Percentiles rank a stretch among this genome's conserved stretches.
These are phyloP conservation scores for Hyaloraphidium curvatum DNA, from an alignment of 192 early-diverging fungal genomes.

Conservation along the genomic window DNA sequence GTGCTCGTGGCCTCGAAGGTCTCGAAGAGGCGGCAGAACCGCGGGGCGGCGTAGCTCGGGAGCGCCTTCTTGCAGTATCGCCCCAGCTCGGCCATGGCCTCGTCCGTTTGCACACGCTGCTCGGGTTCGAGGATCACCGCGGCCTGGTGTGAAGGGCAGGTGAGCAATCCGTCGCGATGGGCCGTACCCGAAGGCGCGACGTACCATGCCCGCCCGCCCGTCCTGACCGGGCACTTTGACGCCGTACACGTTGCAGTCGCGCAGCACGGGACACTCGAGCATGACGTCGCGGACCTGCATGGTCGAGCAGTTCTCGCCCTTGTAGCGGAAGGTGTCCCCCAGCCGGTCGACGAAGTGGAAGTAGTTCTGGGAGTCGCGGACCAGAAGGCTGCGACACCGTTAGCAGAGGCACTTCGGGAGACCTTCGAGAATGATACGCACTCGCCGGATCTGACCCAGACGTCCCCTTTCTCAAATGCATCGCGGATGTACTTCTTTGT, in stretches of 20 bases:
- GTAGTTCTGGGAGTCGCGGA: slow-evolving; percentile 24
- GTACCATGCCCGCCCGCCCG: not conserved
- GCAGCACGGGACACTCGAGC: slow-evolving; percentile 23
- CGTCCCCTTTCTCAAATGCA: slow-evolving; percentile 38
- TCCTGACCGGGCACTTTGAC: slow-evolving; percentile 22
- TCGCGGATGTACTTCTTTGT: slow-evolving; percentile 26
- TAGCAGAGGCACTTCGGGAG: slow-evolving; percentile 10
- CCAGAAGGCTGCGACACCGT: slow-evolving; percentile 39
- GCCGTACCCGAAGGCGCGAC: not conserved
- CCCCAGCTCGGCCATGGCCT: not conserved
- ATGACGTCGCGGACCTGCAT: slow-evolving; percentile 40
- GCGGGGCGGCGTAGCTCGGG: not conserved
- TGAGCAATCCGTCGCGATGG: not conserved
- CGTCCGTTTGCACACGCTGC: not conserved
- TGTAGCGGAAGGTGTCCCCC: slow-evolving; percentile 2
- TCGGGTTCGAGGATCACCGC: not conserved
- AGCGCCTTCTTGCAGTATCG: not conserved
- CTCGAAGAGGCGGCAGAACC: not conserved
- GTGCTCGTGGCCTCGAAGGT: not conserved
- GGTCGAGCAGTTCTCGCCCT: slow-evolving; percentile 19
- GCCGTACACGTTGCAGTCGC: slow-evolving; percentile 44
- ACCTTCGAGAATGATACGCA: not conserved
- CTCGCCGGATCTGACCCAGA: slow-evolving; percentile 8
- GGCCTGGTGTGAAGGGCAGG: not conserved
- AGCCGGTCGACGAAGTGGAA: slow-evolving; percentile 28